A percentile compares a stretch with the other conserved stretches of the same genome.
Evolutionary conservation across 768 basidiomycete species (phyloP).

Genomic region (Fomitopsis pulvina): DNA sequence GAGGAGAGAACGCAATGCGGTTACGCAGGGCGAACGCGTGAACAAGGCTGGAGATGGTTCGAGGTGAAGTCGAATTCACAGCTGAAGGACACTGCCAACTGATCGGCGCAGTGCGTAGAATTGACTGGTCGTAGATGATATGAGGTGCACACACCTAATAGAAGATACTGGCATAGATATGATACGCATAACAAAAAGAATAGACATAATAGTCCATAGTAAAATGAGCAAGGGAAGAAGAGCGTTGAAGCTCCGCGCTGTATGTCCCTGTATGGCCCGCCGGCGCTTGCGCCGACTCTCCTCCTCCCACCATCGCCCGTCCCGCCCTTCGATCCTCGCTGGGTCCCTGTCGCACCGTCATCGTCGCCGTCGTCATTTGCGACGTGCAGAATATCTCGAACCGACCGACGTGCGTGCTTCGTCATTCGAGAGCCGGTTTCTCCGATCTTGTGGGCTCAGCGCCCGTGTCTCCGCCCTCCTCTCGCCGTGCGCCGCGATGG

Average conservation of each 20-base stretch:
- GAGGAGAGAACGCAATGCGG: neutral
- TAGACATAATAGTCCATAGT: neutral
- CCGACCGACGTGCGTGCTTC: neutral
- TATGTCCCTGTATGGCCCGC: slow-evolving; percentile 16
- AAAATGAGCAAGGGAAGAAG: neutral
- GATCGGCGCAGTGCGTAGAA: no score
- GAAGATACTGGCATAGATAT: neutral
- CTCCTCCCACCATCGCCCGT: slow-evolving; percentile 21
- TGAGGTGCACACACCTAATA: no score
- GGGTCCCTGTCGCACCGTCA: slow-evolving; percentile 8
- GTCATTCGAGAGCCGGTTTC: neutral
- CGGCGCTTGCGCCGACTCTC: slow-evolving; percentile 17
- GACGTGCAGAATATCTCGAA: neutral
- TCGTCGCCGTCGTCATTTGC: slow-evolving; percentile 10
- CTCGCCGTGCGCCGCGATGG: slow-evolving; percentile 33
- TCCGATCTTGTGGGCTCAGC: slow-evolving; percentile 1
- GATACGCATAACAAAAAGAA: neutral
- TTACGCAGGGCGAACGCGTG: neutral
- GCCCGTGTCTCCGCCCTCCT: slow-evolving; percentile 14
- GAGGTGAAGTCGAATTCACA: no score
- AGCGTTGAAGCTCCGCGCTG: slow-evolving; percentile 18
- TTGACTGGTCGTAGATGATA: no score
- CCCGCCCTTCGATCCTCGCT: slow-evolving; percentile 16
- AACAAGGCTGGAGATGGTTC: neutral
- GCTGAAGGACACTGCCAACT: no score